These are phyloP conservation scores for Salix exigua DNA, from an alignment of 345 rosid species.

Conservation along the genomic window DNA sequence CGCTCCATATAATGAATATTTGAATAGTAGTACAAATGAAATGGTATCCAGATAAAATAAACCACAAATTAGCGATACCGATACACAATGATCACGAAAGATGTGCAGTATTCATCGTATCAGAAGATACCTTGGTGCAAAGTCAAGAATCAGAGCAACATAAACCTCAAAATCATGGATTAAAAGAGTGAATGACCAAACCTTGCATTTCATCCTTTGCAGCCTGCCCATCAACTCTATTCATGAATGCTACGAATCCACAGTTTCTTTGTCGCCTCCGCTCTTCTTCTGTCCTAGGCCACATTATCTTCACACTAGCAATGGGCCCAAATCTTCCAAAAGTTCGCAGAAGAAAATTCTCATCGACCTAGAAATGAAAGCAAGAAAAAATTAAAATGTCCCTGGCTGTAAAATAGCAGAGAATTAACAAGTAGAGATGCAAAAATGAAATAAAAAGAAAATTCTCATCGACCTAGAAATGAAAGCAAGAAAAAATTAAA, in stretches of 20 bases:
- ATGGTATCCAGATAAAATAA: background rate
- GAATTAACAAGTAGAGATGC: background rate
- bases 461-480: conserved; percentile 88
- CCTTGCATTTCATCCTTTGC: conserved; percentile 99
- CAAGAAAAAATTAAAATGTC: background rate
- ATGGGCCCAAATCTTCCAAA: conserved; percentile 99
- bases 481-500: background rate
- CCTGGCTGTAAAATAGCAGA: background rate
- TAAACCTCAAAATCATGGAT: background rate
- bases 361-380: conserved; percentile 69
- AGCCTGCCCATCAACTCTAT: conserved; percentile 96
- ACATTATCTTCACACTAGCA: conserved; percentile 99
- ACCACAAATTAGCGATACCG: background rate
- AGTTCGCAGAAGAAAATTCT: conserved; percentile 92
- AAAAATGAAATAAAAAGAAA: conserved; percentile 61
- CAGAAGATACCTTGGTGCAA: background rate
- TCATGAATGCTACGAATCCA: conserved; percentile 98
- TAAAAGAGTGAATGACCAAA: conserved; percentile 14
- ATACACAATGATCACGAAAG: background rate
- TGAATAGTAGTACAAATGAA: background rate
- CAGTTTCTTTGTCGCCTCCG: conserved; percentile 88
- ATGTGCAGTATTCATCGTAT: background rate
- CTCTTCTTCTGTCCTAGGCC: conserved; percentile 99
- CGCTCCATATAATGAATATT: background rate
- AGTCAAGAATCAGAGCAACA: background rate